A percentile compares a stretch with the other conserved stretches of the same genome.
Evolutionary conservation across 495 filamentous ascomycete genomes (phyloP).

Genomic region (Annulohypoxylon bovei): DNA sequence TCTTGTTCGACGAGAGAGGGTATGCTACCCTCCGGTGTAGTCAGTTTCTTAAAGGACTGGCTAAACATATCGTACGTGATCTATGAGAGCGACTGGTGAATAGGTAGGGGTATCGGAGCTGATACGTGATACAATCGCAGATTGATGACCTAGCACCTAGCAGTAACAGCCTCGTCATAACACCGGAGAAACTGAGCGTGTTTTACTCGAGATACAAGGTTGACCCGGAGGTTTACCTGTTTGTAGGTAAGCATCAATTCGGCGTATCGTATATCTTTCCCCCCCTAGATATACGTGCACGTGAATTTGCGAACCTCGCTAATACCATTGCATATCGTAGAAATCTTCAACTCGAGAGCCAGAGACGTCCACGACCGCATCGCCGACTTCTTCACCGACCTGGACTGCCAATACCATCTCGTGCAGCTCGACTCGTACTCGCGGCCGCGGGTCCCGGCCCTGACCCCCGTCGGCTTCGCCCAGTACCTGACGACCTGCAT

Average conservation of each 20-base stretch:
- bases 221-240: slow-evolving; percentile 63
- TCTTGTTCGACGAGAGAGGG: slow-evolving; percentile 74
- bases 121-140: slow-evolving; percentile 55
- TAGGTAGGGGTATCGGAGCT: not conserved
- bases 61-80: slow-evolving; percentile 75
- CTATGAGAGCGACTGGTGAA: not conserved
- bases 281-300: not conserved
- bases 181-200: slow-evolving; percentile 78
- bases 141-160: slow-evolving; percentile 80
- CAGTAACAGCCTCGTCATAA: slow-evolving; percentile 76
- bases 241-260: slow-evolving; percentile 45
- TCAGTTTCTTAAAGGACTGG: slow-evolving; percentile 79
- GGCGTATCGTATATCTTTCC: not conserved
- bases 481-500: slow-evolving; percentile 80
- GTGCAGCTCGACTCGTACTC: slow-evolving; percentile 70
- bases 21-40: slow-evolving; percentile 73
- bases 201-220: slow-evolving; percentile 77
- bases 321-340: slow-evolving; percentile 39
- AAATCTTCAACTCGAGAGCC: slow-evolving; percentile 58
- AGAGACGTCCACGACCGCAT: slow-evolving; percentile 52
- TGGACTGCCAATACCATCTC: slow-evolving; percentile 83
- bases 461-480: slow-evolving; percentile 84
- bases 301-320: slow-evolving; percentile 1
- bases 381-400: slow-evolving; percentile 74
- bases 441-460: slow-evolving; percentile 74